Conservation (phyloP, 1,284 basidiomycete genomes). For the Sphaerobolus stellatus region DNA sequence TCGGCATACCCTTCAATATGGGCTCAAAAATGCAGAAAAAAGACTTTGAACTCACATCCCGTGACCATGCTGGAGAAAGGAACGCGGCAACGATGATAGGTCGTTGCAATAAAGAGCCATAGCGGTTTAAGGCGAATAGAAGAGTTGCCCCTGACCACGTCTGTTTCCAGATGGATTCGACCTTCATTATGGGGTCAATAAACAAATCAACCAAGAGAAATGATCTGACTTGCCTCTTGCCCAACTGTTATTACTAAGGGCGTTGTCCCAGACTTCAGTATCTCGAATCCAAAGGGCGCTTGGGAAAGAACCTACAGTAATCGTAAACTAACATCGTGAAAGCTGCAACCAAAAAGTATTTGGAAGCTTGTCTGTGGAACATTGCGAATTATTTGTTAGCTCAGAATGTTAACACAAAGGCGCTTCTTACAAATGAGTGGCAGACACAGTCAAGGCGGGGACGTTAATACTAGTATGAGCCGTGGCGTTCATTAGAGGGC, state of each 20-base stretch:
- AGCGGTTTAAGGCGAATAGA: slow-evolving; percentile 8
- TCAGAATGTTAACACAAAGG: too few relatives aligned
- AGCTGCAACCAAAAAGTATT: slow-evolving; percentile 3
- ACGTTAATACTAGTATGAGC: too few relatives aligned
- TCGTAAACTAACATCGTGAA: slow-evolving; percentile 6
- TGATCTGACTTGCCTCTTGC: slow-evolving; percentile 2
- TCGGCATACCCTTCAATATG: too few relatives aligned
- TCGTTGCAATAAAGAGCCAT: slow-evolving; percentile 8
- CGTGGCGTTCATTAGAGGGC: too few relatives aligned
- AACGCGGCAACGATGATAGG: slow-evolving; percentile 4
- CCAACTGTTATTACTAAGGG: slow-evolving; percentile 7
- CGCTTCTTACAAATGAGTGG: too few relatives aligned
- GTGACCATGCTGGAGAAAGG: slow-evolving; percentile 1
- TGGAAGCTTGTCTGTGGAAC: slow-evolving; percentile 9
- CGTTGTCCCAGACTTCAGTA: neutral
- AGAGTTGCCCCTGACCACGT: slow-evolving; percentile 3
- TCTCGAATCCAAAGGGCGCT: neutral
- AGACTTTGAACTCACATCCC: neutral
- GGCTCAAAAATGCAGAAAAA: too few relatives aligned
- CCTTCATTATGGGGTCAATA: neutral
- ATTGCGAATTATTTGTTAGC: too few relatives aligned
- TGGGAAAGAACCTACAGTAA: neutral
- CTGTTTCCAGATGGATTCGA: slow-evolving; percentile 11
- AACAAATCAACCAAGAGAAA: neutral
- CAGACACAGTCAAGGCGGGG: too few relatives aligned